Evolutionary conservation across 176 grass and related monocot species (phyloP).

Genomic region (sorghum (Sorghum bicolor)): Sorghum_bicolor_NCBIv3 NC_012873.2:67537501-67538000

Average conservation of each 20-base stretch:
- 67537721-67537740: neutral
- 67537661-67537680: too few species aligned
- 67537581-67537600: neutral
- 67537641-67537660: neutral
- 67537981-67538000: conserved; percentile 84
- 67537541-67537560: neutral
- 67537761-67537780: neutral
- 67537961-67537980: conserved; percentile 71
- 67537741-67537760: neutral
- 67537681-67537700: neutral
- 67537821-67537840: neutral
- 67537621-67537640: neutral
- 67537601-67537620: neutral
- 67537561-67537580: neutral
- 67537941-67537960: conserved; percentile 82
- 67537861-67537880: neutral
- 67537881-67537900: conserved; percentile 1
- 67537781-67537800: neutral
- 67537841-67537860: neutral
- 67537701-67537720: neutral
- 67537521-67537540: neutral
- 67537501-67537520: neutral
- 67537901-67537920: neutral
- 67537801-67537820: neutral
- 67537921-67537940: conserved; percentile 22